phyloP scores from a whole-genome alignment of 2,329 filamentous ascomycete genomes.

The Thielaviopsis euricoi region DNA sequence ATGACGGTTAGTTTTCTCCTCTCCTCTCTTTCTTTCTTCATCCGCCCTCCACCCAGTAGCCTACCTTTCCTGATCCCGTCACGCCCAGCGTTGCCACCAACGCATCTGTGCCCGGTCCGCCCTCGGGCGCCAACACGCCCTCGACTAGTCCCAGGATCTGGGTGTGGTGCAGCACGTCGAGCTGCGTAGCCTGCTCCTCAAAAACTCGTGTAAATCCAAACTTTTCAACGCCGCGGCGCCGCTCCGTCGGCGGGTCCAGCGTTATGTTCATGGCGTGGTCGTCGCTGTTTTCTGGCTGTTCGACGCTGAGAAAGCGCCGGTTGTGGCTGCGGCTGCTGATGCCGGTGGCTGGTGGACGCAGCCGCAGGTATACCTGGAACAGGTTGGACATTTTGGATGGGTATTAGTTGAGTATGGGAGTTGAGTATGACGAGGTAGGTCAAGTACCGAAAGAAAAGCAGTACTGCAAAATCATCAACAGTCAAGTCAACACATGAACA shows the following conservation, averaged over 20 bases:
- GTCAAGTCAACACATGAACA: not conserved
- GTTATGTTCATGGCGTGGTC: slow-evolving; percentile 52
- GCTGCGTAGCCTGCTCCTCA: slow-evolving; percentile 67
- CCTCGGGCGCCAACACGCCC: slow-evolving; percentile 51
- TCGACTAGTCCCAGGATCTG: slow-evolving; percentile 61
- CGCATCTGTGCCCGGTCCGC: slow-evolving; percentile 70
- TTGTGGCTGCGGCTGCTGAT: slow-evolving; percentile 19
- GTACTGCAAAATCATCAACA: too few relatives aligned
- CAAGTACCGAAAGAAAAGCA: too few relatives aligned
- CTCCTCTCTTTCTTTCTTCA: too few relatives aligned
- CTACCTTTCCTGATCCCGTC: slow-evolving; percentile 88
- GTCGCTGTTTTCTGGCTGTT: slow-evolving; percentile 31
- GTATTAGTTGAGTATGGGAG: too few relatives aligned
- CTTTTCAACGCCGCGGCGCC: slow-evolving; percentile 76
- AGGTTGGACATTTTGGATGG: slow-evolving; percentile 37
- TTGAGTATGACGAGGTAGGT: too few relatives aligned
- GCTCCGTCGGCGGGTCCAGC: slow-evolving; percentile 65
- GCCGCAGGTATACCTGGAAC: slow-evolving; percentile 81
- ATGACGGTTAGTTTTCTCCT: slow-evolving; percentile 4
- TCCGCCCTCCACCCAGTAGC: not conserved
- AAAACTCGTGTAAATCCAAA: slow-evolving; percentile 93
- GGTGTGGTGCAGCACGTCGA: slow-evolving; percentile 72
- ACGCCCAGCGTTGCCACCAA: slow-evolving; percentile 83
- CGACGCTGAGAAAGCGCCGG: slow-evolving; percentile 68
- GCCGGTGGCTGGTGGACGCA: slow-evolving; percentile 42